phyloP scores from a whole-genome alignment of 352 stramenopile species.

The Globisporangium emineosum region DNA sequence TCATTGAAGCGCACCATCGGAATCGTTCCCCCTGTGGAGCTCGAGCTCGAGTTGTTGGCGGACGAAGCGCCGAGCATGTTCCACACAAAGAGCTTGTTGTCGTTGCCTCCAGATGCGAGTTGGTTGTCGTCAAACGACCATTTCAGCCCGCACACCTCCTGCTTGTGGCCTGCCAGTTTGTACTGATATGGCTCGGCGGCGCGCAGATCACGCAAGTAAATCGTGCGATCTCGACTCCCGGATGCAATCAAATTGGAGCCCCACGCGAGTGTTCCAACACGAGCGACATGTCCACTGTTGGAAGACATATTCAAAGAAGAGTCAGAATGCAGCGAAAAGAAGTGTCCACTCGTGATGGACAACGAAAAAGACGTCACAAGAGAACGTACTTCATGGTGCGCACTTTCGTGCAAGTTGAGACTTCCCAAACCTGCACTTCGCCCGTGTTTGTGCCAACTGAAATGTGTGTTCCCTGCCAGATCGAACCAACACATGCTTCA shows the following conservation, averaged over 20 bases:
- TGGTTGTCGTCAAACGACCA: conserved; percentile 94
- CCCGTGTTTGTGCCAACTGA: conserved; percentile 93
- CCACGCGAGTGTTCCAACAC: conserved; percentile 94
- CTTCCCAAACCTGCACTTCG: conserved; percentile 95
- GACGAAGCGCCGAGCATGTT: conserved; percentile 62
- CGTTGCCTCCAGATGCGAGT: conserved; percentile 94
- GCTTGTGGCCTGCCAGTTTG: conserved; percentile 68
- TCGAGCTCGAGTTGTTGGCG: neutral
- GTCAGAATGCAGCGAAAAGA: conserved; percentile 4
- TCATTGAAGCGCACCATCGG: conserved; percentile 92
- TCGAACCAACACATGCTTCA: neutral
- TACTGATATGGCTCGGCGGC: conserved; percentile 48
- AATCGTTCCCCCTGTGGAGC: conserved; percentile 24
- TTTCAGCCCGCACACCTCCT: conserved; percentile 95
- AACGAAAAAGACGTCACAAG: neutral
- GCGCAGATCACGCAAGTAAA: conserved; percentile 92
- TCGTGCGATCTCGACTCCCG: conserved; percentile 92
- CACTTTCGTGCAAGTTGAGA: conserved; percentile 81
- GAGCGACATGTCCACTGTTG: conserved; percentile 83
- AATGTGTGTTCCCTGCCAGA: conserved; percentile 80
- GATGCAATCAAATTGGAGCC: conserved; percentile 89
- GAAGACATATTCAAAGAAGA: neutral
- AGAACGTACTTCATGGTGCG: conserved; percentile 81
- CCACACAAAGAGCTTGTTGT: conserved; percentile 99
- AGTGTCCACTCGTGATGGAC: neutral